Conservation (phyloP, 164 flowering plant genomes). For the Litsea cubeba region DNA sequence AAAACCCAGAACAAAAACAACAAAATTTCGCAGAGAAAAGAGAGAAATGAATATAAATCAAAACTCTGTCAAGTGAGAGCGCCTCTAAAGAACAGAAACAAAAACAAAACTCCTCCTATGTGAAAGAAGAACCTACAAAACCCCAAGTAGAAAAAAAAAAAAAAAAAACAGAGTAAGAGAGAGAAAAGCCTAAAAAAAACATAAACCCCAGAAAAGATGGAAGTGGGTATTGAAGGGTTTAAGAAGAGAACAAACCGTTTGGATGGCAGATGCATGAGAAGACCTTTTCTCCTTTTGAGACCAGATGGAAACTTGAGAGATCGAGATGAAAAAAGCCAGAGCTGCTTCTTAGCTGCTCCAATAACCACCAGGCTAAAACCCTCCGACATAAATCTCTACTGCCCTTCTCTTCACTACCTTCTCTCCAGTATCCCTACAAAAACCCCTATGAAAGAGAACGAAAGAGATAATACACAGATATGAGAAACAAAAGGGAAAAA, state of each 20-base stretch:
- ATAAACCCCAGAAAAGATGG: conserved; percentile 8
- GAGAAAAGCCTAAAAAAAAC: neutral
- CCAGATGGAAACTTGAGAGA: conserved; percentile 15
- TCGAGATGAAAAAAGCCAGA: conserved; percentile 30
- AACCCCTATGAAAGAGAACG: conserved; percentile 7
- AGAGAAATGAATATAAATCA: conserved; percentile 4
- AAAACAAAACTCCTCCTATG: conserved; percentile 46
- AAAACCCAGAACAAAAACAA: conserved; percentile 8
- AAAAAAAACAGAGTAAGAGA: conserved; percentile 1
- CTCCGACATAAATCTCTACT: conserved; percentile 72
- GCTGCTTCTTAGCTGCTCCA: conserved; percentile 54
- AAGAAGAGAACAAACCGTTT: conserved; percentile 44
- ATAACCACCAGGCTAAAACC: conserved; percentile 37
- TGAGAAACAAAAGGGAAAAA: conserved; percentile 4
- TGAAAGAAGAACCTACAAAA: conserved; percentile 84
- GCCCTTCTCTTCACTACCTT: conserved; percentile 5
- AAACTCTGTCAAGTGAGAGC: conserved; percentile 38
- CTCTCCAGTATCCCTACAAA: neutral
- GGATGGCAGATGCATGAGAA: conserved; percentile 86
- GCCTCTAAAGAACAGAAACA: conserved; percentile 65
- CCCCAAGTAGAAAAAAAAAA: neutral
- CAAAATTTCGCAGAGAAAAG: conserved; percentile 5
- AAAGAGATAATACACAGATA: conserved; percentile 5
- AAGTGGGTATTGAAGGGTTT: conserved; percentile 8
- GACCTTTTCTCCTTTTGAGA: conserved; percentile 23